These are phyloP conservation scores for Leishmania tropica DNA, from an alignment of 208 protist species.

Conservation along the genomic window DNA sequence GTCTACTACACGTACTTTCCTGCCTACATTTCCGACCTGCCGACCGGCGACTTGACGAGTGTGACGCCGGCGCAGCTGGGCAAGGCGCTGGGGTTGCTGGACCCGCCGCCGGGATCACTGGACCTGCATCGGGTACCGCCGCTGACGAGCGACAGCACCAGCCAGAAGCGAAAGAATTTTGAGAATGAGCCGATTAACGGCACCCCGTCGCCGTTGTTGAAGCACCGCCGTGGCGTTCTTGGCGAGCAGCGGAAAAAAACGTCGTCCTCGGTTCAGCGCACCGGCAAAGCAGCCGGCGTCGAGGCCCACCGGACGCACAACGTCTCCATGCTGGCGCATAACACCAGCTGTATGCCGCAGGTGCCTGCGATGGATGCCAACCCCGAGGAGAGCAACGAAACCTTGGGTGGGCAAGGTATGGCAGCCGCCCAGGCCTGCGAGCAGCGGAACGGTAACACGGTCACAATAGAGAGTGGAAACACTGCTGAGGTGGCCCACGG, in stretches of 20 bases:
- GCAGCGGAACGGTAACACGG: background rate
- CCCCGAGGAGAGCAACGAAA: background rate
- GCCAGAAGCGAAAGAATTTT: background rate
- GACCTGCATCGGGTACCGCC: background rate
- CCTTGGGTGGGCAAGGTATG: background rate
- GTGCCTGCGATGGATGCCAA: background rate
- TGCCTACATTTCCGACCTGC: conserved; percentile 80
- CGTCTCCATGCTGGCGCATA: background rate
- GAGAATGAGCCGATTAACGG: conserved; percentile 23
- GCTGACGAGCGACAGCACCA: background rate
- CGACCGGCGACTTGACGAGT: conserved; percentile 40
- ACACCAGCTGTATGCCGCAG: background rate
- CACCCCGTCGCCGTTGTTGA: background rate
- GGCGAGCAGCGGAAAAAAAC: background rate
- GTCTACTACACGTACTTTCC: conserved; percentile 74
- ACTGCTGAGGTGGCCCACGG: too few relatives aligned
- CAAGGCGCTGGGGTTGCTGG: conserved; percentile 35
- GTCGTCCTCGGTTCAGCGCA: background rate
- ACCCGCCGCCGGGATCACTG: conserved; percentile 31
- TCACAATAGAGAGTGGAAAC: too few relatives aligned
- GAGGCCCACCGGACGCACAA: background rate
- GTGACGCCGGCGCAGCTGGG: conserved; percentile 39
- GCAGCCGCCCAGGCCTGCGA: too few relatives aligned
- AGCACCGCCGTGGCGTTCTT: background rate
- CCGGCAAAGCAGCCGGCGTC: background rate